Evolutionary conservation across 2,329 filamentous ascomycete genomes (phyloP).

Genomic region (Onygenales sp.): DNA sequence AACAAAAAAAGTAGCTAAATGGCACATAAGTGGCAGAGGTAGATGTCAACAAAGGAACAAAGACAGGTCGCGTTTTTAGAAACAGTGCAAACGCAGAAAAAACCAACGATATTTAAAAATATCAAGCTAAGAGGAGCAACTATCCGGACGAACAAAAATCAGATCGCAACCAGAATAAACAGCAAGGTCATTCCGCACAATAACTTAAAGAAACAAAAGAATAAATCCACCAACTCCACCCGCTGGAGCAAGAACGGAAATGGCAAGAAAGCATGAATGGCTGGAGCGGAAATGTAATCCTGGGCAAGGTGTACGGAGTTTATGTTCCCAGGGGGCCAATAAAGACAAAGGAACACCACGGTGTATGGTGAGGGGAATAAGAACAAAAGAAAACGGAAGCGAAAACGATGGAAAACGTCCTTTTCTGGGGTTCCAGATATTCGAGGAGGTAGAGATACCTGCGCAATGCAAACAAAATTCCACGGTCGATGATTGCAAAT

Average conservation of each 20-base stretch:
- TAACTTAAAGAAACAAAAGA: background rate
- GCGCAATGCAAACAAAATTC: background rate
- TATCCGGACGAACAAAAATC: background rate
- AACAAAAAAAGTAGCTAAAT: too few species aligned
- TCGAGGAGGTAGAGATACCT: background rate
- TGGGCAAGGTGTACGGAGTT: too few species aligned
- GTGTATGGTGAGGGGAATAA: background rate
- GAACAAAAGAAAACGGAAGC: background rate
- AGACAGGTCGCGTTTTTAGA: too few species aligned
- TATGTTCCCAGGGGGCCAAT: too few species aligned
- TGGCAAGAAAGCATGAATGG: background rate
- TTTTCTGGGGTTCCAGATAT: background rate
- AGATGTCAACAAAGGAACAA: too few species aligned
- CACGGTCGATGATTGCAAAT: background rate
- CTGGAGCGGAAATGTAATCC: background rate
- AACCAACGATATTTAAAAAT: background rate
- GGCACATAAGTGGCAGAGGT: too few species aligned
- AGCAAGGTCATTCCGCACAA: background rate
- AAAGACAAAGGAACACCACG: background rate
- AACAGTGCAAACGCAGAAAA: background rate
- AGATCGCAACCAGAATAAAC: background rate
- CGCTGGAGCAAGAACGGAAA: background rate
- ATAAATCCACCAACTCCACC: slow-evolving; percentile 1
- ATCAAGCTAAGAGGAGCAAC: background rate
- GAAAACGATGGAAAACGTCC: background rate